Conservation (phyloP, 352 stramenopile species). For the Globisporangium splendens region DNA sequence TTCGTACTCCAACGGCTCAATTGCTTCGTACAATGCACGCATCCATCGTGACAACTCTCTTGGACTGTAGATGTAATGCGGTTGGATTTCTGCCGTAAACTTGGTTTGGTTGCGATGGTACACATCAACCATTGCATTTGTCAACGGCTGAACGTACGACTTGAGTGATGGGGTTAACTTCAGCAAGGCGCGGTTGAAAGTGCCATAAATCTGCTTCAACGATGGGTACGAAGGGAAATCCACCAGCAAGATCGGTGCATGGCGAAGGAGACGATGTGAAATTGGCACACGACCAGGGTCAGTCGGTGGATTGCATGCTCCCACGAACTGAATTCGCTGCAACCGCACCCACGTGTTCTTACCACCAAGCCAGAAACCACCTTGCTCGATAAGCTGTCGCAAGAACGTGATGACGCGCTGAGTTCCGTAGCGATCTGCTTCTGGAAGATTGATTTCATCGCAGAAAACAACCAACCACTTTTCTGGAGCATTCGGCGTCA, state of each 20-base stretch:
- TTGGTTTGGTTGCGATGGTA: conserved; percentile 96
- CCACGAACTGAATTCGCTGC: conserved; percentile 95
- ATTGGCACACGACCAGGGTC: conserved; percentile 97
- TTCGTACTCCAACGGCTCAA: conserved; percentile 94
- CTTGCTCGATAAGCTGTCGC: conserved; percentile 97
- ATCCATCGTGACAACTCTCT: conserved; percentile 99
- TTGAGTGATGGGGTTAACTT: conserved; percentile 98
- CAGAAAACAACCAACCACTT: conserved; percentile 99
- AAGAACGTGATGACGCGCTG: conserved; percentile 99
- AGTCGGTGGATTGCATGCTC: conserved; percentile 99
- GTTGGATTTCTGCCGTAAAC: conserved; percentile 92
- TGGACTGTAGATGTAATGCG: conserved; percentile 99
- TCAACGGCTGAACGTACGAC: conserved; percentile 95
- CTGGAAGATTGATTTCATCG: conserved; percentile 99
- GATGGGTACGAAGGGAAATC: conserved; percentile 97
- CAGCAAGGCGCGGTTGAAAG: conserved; percentile 98
- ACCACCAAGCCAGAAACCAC: conserved; percentile 85
- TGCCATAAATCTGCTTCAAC: conserved; percentile 98
- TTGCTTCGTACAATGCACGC: conserved; percentile 97
- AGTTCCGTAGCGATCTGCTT: conserved; percentile 98
- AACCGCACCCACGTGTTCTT: conserved; percentile 91
- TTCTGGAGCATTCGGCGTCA: conserved; percentile 92
- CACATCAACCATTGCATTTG: conserved; percentile 99
- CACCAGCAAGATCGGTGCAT: conserved; percentile 98
- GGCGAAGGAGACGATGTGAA: conserved; percentile 96